Evolutionary conservation across 148 eudicot genomes (phyloP).

Genomic region (Talinum fruticosum): DNA sequence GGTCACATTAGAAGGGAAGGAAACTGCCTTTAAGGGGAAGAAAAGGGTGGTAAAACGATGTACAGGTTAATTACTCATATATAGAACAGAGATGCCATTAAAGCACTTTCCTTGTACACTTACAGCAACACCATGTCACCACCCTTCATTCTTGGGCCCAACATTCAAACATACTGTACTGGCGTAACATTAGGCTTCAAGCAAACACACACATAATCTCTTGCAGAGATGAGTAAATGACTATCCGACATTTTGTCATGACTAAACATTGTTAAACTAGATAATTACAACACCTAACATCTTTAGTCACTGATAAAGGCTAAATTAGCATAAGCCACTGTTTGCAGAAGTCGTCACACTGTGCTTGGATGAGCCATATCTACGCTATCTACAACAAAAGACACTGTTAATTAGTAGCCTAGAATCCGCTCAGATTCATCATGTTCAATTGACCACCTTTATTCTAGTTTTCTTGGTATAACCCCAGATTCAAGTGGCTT

Average conservation of each 20-base stretch:
- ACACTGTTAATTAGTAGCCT: neutral
- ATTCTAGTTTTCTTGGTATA: conserved; percentile 9
- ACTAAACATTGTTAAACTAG: neutral
- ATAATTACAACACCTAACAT: neutral
- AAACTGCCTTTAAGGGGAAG: too few relatives aligned
- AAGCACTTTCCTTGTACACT: too few relatives aligned
- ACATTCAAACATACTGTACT: too few relatives aligned
- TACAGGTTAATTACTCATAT: too few relatives aligned
- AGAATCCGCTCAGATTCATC: neutral
- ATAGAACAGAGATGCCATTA: too few relatives aligned
- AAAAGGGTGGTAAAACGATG: too few relatives aligned
- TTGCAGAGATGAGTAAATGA: neutral
- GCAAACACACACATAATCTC: neutral
- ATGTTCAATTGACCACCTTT: conserved; percentile 1
- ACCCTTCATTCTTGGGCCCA: too few relatives aligned
- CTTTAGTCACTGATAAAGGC: neutral
- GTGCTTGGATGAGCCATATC: neutral
- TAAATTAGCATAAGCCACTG: neutral
- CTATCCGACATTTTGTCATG: neutral
- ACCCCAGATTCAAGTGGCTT: conserved; percentile 19
- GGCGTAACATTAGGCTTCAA: neutral
- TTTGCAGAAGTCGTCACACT: neutral
- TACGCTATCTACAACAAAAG: conserved; percentile 14
- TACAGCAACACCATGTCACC: too few relatives aligned
- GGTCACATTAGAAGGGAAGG: too few relatives aligned